Evolutionary conservation across 768 basidiomycete species (phyloP).

Genomic region (Psilocybe azurescens): DNA sequence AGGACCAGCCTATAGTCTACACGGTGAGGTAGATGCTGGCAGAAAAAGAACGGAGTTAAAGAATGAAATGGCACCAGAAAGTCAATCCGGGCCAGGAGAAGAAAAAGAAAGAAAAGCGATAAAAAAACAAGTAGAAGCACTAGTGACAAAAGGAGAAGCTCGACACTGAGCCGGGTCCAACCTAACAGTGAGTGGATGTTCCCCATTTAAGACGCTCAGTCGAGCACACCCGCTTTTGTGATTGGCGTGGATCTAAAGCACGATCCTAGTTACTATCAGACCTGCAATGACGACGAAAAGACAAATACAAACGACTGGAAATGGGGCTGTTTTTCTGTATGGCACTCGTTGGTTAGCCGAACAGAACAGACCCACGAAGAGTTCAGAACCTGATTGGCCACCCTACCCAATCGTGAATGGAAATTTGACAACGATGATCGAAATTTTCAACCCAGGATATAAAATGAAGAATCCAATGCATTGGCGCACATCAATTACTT

Average conservation of each 20-base stretch:
- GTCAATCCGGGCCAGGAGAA: not conserved
- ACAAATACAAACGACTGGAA: not conserved
- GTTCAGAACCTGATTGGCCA: too few relatives aligned
- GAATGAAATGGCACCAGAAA: not conserved
- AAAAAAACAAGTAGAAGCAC: not conserved
- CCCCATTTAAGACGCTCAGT: not conserved
- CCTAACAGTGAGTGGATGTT: not conserved
- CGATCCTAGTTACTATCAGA: not conserved
- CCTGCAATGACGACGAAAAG: not conserved
- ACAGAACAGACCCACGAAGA: too few relatives aligned
- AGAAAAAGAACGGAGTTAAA: not conserved
- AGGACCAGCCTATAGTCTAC: not conserved
- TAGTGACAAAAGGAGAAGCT: too few relatives aligned
- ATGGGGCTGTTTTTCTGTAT: not conserved
- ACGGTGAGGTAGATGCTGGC: not conserved
- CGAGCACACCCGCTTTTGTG: not conserved
- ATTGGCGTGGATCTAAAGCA: not conserved
- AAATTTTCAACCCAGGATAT: too few relatives aligned
- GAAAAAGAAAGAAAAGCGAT: not conserved
- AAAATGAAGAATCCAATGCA: too few relatives aligned
- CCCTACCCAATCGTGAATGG: too few relatives aligned
- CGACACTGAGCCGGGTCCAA: not conserved
- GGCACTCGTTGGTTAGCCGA: too few relatives aligned
- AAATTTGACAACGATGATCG: too few relatives aligned
- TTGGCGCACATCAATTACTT: too few relatives aligned